A percentile compares a stretch with the other conserved stretches of the same genome.
These are phyloP conservation scores for Silene latifolia DNA, from an alignment of 148 eudicot genomes.

Conservation along the genomic window DNA sequence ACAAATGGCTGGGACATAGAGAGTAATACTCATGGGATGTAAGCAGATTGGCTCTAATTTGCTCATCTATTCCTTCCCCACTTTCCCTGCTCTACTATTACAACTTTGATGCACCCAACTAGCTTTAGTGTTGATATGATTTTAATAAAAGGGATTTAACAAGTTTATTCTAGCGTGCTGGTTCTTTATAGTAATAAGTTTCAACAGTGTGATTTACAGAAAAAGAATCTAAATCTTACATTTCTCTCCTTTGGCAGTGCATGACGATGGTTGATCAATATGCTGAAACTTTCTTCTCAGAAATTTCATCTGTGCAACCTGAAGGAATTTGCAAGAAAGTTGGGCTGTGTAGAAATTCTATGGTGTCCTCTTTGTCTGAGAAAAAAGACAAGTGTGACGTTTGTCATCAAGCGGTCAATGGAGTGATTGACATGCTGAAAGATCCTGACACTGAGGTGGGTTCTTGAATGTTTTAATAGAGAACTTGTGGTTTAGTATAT, in stretches of 20 bases:
- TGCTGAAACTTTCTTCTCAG: conserved; percentile 65
- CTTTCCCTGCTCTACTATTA: not conserved
- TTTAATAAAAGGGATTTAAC: not conserved
- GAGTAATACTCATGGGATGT: not conserved
- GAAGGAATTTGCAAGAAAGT: conserved; percentile 54
- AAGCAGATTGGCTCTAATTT: not conserved
- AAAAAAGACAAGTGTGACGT: conserved; percentile 51
- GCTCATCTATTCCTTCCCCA: not conserved
- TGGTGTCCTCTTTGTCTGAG: conserved; percentile 17
- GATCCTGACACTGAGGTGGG: conserved; percentile 89
- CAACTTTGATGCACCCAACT: not conserved
- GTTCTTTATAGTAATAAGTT: not conserved
- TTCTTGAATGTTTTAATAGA: not conserved
- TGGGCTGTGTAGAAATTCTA: conserved; percentile 45
- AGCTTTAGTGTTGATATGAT: not conserved
- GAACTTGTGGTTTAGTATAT: not conserved
- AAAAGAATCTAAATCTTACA: not conserved
- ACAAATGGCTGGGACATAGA: too few relatives aligned
- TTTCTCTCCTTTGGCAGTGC: conserved; percentile 53
- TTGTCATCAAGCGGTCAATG: conserved; percentile 53
- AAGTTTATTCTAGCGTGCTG: not conserved
- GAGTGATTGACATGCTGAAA: conserved; percentile 54
- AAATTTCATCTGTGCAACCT: conserved; percentile 59
- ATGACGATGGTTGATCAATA: conserved; percentile 63
- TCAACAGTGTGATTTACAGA: not conserved